These are phyloP conservation scores for Hibiscus syriacus DNA, from an alignment of 345 rosid species.

Conservation along the genomic window DNA sequence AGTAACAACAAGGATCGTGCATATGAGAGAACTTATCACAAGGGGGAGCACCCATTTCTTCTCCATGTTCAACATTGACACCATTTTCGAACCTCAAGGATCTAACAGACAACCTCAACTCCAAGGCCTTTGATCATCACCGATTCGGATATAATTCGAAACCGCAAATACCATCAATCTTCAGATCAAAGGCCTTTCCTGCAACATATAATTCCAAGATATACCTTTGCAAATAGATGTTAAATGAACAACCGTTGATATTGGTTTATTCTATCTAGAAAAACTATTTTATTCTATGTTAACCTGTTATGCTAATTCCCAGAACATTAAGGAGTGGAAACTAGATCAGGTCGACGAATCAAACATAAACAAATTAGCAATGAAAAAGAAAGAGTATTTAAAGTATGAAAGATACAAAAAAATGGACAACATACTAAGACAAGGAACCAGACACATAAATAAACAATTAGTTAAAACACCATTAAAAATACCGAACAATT, in stretches of 20 bases:
- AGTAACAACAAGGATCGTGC: slow-evolving; percentile 72
- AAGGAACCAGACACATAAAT: too few relatives aligned
- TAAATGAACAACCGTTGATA: slow-evolving; percentile 16
- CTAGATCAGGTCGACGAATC: not conserved
- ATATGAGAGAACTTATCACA: slow-evolving; percentile 72
- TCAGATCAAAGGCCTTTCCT: slow-evolving; percentile 9
- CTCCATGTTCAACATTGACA: slow-evolving; percentile 65
- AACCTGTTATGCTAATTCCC: not conserved
- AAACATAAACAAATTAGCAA: not conserved
- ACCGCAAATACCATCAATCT: not conserved
- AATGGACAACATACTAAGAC: too few relatives aligned
- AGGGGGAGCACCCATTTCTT: slow-evolving; percentile 94
- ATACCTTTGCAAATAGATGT: slow-evolving; percentile 15
- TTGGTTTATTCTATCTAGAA: slow-evolving; percentile 7
- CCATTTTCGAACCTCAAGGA: slow-evolving; percentile 42
- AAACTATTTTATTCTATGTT: not conserved
- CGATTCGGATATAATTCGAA: slow-evolving; percentile 1
- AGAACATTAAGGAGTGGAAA: slow-evolving; percentile 12
- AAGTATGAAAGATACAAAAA: not conserved
- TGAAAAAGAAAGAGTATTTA: slow-evolving; percentile 3
- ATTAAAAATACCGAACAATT: slow-evolving; percentile 9
- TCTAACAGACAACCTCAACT: slow-evolving; percentile 12
- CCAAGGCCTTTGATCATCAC: slow-evolving; percentile 7
- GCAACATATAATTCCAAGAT: slow-evolving; percentile 3
- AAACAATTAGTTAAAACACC: slow-evolving; percentile 10